A percentile compares a stretch with the other conserved stretches of the same genome.
Evolutionary conservation across 345 rosid species (phyloP).

Genomic region (Fremontodendron californicum): DNA sequence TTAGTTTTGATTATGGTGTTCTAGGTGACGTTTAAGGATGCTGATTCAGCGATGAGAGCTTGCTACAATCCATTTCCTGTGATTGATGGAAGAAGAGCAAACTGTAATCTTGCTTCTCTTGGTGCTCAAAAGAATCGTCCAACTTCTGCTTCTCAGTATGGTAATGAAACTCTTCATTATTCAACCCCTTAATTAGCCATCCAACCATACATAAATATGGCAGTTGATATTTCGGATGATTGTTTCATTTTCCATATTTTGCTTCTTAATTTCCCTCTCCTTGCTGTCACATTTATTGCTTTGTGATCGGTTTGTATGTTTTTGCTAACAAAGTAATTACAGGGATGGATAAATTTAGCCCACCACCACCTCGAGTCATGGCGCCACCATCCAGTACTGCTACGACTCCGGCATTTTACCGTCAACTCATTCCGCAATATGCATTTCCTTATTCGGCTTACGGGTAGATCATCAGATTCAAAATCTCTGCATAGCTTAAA

Average conservation of each 20-base stretch:
- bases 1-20: background rate
- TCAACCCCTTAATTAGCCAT: background rate
- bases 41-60: constrained; percentile 57
- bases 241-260: background rate
- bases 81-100: constrained; percentile 63
- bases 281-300: background rate
- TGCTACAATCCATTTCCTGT: constrained; percentile 53
- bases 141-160: constrained; percentile 11
- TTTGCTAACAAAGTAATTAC: background rate
- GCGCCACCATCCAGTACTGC: background rate
- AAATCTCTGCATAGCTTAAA: background rate
- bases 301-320: too few species aligned
- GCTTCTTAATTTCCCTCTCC: background rate
- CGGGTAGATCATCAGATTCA: constrained; percentile 10
- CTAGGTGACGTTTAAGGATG: constrained; percentile 58
- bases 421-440: constrained; percentile 8
- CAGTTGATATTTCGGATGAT: background rate
- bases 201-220: background rate
- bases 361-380: constrained; percentile 1
- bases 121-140: constrained; percentile 49
- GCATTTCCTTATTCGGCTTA: constrained; percentile 12
- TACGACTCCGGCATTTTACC: background rate
- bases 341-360: constrained; percentile 12
- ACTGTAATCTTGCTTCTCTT: constrained; percentile 60
- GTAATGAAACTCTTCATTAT: background rate